These are phyloP conservation scores for Colletotrichum sublineola DNA, from an alignment of 2,329 filamentous ascomycete species.

Conservation along the genomic window DNA sequence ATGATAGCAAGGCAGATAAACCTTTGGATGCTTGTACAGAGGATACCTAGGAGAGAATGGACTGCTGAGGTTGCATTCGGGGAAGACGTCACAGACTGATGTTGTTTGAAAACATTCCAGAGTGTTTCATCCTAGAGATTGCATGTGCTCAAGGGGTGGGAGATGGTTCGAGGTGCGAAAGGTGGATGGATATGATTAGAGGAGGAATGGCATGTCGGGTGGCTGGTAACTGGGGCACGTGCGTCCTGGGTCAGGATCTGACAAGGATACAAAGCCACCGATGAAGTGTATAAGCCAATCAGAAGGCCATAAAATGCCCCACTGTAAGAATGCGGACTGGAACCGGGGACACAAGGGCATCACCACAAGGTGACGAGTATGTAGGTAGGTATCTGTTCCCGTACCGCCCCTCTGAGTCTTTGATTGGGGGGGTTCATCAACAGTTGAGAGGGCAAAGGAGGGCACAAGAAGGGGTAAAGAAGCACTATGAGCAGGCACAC, in stretches of 20 bases:
- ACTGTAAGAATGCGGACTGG: slow-evolving; percentile 38
- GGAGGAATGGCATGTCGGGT: slow-evolving; percentile 23
- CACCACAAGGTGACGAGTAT: slow-evolving; percentile 7
- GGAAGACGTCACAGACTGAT: slow-evolving; percentile 22
- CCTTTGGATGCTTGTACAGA: not conserved
- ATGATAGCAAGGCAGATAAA: not conserved
- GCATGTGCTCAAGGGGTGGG: slow-evolving; percentile 9
- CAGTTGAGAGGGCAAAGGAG: slow-evolving; percentile 1
- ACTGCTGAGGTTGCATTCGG: slow-evolving; percentile 3
- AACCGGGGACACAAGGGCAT: slow-evolving; percentile 19
- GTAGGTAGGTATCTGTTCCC: slow-evolving; percentile 1
- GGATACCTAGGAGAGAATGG: not conserved
- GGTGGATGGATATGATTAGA: slow-evolving; percentile 19
- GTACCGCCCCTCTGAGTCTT: slow-evolving; percentile 1
- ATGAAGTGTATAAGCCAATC: slow-evolving; percentile 9
- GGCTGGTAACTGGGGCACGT: slow-evolving; percentile 38
- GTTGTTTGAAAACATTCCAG: slow-evolving; percentile 41
- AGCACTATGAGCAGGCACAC: not conserved
- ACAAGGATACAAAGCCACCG: slow-evolving; percentile 35
- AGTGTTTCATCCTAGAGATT: slow-evolving; percentile 37
- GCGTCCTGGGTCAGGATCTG: slow-evolving; percentile 15
- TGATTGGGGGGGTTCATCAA: slow-evolving; percentile 2
- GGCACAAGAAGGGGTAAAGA: not conserved
- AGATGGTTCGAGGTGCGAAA: slow-evolving; percentile 13
- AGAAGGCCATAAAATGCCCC: slow-evolving; percentile 11